Percentiles rank a stretch among this genome's conserved stretches.
phyloP scores from a whole-genome alignment of 2,329 filamentous ascomycete genomes.

The Alternaria tenuissima region DNA sequence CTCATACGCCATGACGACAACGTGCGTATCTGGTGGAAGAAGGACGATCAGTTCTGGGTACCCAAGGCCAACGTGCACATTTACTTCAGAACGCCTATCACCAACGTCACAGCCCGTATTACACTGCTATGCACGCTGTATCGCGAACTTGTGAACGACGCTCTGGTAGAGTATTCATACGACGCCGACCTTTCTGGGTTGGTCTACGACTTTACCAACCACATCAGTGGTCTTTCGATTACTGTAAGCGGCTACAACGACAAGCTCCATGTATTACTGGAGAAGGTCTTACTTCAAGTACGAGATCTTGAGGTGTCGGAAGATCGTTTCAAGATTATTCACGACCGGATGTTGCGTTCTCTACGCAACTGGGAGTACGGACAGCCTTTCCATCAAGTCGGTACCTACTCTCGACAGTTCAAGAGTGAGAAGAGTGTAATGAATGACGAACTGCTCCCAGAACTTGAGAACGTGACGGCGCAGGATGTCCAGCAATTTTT shows the following conservation, averaged over 20 bases:
- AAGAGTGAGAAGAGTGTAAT: slow-evolving; percentile 79
- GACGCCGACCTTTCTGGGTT: slow-evolving; percentile 93
- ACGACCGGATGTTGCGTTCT: slow-evolving; percentile 78
- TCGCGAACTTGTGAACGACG: slow-evolving; percentile 85
- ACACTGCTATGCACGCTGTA: slow-evolving; percentile 81
- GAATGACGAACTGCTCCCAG: slow-evolving; percentile 79
- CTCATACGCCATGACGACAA: slow-evolving; percentile 84
- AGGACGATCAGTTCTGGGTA: slow-evolving; percentile 98
- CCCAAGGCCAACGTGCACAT: slow-evolving; percentile 90
- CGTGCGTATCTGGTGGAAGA: slow-evolving; percentile 94
- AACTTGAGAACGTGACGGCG: slow-evolving; percentile 76
- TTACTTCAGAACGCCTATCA: slow-evolving; percentile 79
- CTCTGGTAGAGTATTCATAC: slow-evolving; percentile 91
- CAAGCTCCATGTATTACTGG: slow-evolving; percentile 87
- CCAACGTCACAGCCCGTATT: slow-evolving; percentile 80
- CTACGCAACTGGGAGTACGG: slow-evolving; percentile 89
- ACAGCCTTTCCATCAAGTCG: slow-evolving; percentile 88
- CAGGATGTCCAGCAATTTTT: slow-evolving; percentile 80
- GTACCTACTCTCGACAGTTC: slow-evolving; percentile 82
- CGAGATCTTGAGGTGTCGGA: slow-evolving; percentile 82
- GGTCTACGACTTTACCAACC: slow-evolving; percentile 78
- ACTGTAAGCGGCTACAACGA: slow-evolving; percentile 93
- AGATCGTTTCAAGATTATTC: slow-evolving; percentile 91
- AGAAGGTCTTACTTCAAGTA: slow-evolving; percentile 86
- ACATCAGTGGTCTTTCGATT: slow-evolving; percentile 77